Evolutionary conservation across 441 rosid genomes (phyloP).

Genomic region (Mallotus japonicus): DNA sequence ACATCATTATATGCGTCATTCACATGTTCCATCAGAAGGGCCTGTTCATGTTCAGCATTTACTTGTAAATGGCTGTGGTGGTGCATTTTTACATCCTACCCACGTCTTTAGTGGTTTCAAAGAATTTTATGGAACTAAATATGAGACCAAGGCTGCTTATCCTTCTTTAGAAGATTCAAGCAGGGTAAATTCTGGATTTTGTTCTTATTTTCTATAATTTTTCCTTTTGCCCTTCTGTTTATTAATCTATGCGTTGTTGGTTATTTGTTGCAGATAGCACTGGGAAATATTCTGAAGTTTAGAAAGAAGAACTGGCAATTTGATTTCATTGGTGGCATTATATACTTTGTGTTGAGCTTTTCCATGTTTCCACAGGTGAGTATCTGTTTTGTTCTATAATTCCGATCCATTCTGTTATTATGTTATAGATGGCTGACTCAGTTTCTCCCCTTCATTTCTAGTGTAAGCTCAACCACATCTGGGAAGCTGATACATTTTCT

Average conservation of each 20-base stretch:
- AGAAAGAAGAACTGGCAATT: conserved; percentile 99
- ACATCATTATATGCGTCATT: conserved; percentile 99
- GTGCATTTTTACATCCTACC: conserved; percentile 98
- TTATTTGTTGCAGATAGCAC: conserved; percentile 68
- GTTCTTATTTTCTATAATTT: not conserved
- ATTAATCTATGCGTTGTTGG: conserved; percentile 20
- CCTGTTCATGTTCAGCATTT: conserved; percentile 86
- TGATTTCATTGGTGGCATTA: conserved; percentile 96
- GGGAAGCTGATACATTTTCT: conserved; percentile 84
- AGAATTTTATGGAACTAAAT: conserved; percentile 57
- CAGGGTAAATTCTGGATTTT: conserved; percentile 53
- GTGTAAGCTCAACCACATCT: conserved; percentile 89
- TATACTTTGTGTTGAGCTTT: conserved; percentile 86
- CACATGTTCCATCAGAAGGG: conserved; percentile 68
- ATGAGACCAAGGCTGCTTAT: conserved; percentile 86
- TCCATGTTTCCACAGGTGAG: conserved; percentile 95
- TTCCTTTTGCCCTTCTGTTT: conserved; percentile 16
- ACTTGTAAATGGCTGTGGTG: conserved; percentile 98
- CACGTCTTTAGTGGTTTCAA: conserved; percentile 83
- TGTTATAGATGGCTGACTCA: conserved; percentile 24
- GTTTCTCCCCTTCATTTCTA: conserved; percentile 37
- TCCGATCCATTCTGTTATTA: conserved; percentile 5
- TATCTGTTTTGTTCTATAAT: conserved; percentile 21
- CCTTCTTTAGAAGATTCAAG: conserved; percentile 97
- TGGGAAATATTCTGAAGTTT: conserved; percentile 98